Evolutionary conservation across 202 grass and related monocot species (phyloP), one percentile per base, ranked within the genome.

Genomic region (Hordeum pubiflorum): DNA sequence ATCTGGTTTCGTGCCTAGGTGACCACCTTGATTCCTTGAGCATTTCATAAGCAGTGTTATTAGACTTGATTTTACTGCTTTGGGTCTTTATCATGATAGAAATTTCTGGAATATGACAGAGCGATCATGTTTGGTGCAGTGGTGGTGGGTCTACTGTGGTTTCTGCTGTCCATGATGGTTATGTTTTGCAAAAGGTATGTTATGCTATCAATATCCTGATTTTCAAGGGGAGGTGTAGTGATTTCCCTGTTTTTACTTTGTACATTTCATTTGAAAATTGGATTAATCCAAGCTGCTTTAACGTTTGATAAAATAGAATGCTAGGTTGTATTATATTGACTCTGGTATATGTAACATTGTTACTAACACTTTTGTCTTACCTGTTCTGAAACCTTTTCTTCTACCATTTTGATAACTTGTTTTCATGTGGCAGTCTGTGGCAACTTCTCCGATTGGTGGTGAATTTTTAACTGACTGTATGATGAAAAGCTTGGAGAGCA

Each of bases 391-490:
- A 58, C 50, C 10, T 59, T 58, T 59, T 77, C 8, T 29, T 65
- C 55, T 69, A 50, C 48, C 64, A 69, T 74, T 72, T 77, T 31
- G 9, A 21, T 75, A 82, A 64, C 58, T 83, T 71, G 7, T 63
- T 83, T 67, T 37, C n/a, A 82, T 32, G 23, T 79, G 65, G 67
- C 84, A 97, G 95, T 93, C 95, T 83, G 90, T 94, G 58, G 29
- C 62, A 17, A 94, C 90, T 76, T 97, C 95, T 83, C 95, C 92
- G 36, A 80, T 97, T 76, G 92, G 95, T 5, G 95, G 95, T 84
- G 95, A 97, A 86, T 94, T 97, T 82, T 84, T 97, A 74, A 97
- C 90, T 34, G 92, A 97, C n/a, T 97, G 95, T 86, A 97, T 97
- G 95, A 93, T 94, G 90, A 97, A 89, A 91, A 94, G 92, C 82